These are phyloP conservation scores for Acanthamoeba sp. DNA, from an alignment of 208 protist genomes.

Conservation along the genomic window DNA sequence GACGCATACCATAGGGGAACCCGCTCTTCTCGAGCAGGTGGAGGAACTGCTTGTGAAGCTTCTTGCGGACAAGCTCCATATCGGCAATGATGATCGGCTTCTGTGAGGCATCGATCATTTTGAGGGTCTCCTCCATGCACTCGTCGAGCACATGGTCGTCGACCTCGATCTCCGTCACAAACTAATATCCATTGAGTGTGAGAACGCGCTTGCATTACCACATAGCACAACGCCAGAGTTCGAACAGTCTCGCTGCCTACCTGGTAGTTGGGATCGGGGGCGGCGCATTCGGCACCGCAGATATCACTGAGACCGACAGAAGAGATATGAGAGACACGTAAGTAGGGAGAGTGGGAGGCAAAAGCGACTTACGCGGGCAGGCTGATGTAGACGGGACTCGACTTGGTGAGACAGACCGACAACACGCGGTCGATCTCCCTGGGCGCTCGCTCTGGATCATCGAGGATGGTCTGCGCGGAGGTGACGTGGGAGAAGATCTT, in stretches of 20 bases:
- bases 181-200: too few relatives aligned
- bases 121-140: conserved; percentile 51
- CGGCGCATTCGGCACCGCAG: background rate
- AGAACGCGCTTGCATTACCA: too few relatives aligned
- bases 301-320: conserved; percentile 22
- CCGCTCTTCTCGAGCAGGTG: conserved; percentile 26
- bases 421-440: conserved; percentile 74
- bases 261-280: conserved; percentile 1
- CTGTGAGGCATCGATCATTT: conserved; percentile 57
- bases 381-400: conserved; percentile 76
- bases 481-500: conserved; percentile 76
- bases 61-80: conserved; percentile 4
- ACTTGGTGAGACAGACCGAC: conserved; percentile 59
- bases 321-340: background rate
- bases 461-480: conserved; percentile 45
- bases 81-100: conserved; percentile 74
- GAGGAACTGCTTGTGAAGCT: conserved; percentile 29
- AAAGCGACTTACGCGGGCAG: background rate
- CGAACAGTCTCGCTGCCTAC: background rate
- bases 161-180: background rate
- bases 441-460: conserved; percentile 51
- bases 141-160: background rate
- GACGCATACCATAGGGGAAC: background rate
- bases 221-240: too few relatives aligned
- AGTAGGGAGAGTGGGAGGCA: background rate